phyloP scores from a whole-genome alignment of 73 alveolate genomes.

The Paramecium biaurelia region DNA sequence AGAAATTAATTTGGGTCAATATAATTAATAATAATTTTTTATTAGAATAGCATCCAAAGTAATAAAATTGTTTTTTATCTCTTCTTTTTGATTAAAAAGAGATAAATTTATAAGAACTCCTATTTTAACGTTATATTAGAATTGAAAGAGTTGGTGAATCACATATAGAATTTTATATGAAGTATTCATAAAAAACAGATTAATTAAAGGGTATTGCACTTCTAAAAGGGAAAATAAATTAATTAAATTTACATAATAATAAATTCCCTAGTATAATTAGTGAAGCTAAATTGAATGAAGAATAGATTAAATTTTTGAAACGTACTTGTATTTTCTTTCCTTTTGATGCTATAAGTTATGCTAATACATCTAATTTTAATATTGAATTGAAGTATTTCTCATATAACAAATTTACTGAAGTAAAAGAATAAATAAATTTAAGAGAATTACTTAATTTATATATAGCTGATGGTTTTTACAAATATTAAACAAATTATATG shows the following conservation, averaged over 20 bases:
- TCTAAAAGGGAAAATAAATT: neutral
- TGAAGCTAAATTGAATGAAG: conserved; percentile 10
- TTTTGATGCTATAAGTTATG: conserved; percentile 43
- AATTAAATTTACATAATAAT: neutral
- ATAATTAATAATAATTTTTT: neutral
- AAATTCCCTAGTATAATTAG: neutral
- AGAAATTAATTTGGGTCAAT: neutral
- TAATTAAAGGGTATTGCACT: conserved; percentile 22
- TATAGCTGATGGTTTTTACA: conserved; percentile 63
- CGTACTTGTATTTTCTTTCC: conserved; percentile 37
- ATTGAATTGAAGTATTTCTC: conserved; percentile 42
- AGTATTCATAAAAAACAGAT: neutral
- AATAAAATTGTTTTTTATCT: neutral
- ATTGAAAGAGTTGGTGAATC: conserved; percentile 51
- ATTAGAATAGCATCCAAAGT: neutral
- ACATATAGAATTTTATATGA: conserved; percentile 18
- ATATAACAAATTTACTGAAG: conserved; percentile 44
- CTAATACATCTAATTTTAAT: conserved; percentile 29
- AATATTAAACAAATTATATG: conserved; percentile 63
- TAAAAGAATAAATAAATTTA: conserved; percentile 48
- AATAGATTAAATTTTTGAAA: neutral
- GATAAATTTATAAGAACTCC: neutral
- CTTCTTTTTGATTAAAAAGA: neutral
- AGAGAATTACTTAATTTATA: conserved; percentile 56
- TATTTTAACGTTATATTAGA: conserved; percentile 24